Base-by-base conservation (phyloP, 805 yeast species). In the Blastobotrys terrestris region DNA sequence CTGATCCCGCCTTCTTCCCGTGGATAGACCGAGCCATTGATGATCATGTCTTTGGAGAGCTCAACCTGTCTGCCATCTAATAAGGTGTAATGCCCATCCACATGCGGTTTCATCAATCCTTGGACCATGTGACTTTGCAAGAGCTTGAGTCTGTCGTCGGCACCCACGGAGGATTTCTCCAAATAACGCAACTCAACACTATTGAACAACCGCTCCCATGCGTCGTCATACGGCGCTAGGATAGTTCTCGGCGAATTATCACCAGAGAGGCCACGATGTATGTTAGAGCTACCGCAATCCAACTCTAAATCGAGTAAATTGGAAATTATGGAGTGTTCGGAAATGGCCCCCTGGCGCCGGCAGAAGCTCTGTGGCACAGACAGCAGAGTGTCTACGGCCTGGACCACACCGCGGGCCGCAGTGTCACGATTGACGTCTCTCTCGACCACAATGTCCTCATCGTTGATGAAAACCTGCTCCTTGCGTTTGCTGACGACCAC, bases 351-450 rank as follows among this genome's bases (percentile, higher is more conserved):
- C 14, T 60, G 48, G 13, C 53, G 31, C 2, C 44, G 45, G 31
- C 56, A 44, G 6, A 55, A 7, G 6, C 43, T 21, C 56, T 22
- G 63, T 54, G 47, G 69, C 69, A 61, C 68, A 68, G 31, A 60
- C 39, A 13, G 73, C 70, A 1, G 85, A 57, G 8, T 77, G 59
- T 15, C 68, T 1, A 85, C 72, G 0, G 86, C 89, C 54, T 85
- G 88, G 11, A 88, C 79, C 26, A 77, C 78, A 0, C 91, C 79
- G 58, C 80, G 74, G 60, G 83, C 87, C 45, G 35, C 35, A 26
- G 80, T 78, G 49, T 75, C 74, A 1, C 94, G 88, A 49, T 65
- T 68, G 21, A 80, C 64, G 61, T 85, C 84, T 0, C 74, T 67
- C 20, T 81, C 85, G 1, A 84, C 74, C 2, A 85, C 78, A n/a